phyloP scores from a whole-genome alignment of 495 filamentous ascomycete genomes.

The Pyrenula massariospora region DNA sequence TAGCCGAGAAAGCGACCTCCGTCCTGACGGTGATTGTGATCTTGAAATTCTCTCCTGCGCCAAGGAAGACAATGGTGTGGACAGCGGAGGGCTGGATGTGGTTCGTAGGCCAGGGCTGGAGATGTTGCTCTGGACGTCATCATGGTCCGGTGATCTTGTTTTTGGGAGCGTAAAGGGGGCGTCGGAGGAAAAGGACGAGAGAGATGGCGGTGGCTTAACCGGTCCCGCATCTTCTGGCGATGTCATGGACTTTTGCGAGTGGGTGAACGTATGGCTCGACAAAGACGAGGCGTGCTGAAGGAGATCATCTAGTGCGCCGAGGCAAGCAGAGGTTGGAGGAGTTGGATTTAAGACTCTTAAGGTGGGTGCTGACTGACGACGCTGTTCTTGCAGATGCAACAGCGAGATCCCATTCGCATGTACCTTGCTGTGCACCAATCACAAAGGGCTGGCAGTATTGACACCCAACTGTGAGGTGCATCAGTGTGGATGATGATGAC shows the following conservation, averaged over 20 bases:
- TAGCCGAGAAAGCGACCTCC: conserved; percentile 43
- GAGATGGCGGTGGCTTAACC: conserved; percentile 47
- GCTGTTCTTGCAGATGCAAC: too few species aligned
- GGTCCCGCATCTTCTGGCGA: conserved; percentile 49
- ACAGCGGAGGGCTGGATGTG: conserved; percentile 35
- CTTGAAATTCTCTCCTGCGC: conserved; percentile 26
- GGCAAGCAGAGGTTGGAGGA: not conserved
- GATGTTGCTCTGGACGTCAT: conserved; percentile 27
- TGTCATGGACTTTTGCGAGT: conserved; percentile 37
- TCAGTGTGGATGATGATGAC: too few species aligned
- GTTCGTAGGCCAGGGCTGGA: conserved; percentile 36
- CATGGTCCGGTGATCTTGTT: conserved; percentile 28
- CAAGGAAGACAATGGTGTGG: conserved; percentile 22
- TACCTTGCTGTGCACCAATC: too few species aligned
- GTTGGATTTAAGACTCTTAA: too few species aligned
- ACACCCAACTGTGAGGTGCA: too few species aligned
- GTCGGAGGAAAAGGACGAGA: conserved; percentile 21
- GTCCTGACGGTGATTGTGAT: conserved; percentile 37
- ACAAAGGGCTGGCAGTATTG: too few species aligned
- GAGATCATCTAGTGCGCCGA: not conserved
- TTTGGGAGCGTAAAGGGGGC: conserved; percentile 28
- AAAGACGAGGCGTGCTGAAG: not conserved
- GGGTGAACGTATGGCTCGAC: not conserved
- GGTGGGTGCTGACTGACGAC: too few species aligned
- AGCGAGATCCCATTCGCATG: too few species aligned